Evolutionary conservation across 441 rosid species (phyloP).

Genomic region (Aleurites moluccanus): DNA sequence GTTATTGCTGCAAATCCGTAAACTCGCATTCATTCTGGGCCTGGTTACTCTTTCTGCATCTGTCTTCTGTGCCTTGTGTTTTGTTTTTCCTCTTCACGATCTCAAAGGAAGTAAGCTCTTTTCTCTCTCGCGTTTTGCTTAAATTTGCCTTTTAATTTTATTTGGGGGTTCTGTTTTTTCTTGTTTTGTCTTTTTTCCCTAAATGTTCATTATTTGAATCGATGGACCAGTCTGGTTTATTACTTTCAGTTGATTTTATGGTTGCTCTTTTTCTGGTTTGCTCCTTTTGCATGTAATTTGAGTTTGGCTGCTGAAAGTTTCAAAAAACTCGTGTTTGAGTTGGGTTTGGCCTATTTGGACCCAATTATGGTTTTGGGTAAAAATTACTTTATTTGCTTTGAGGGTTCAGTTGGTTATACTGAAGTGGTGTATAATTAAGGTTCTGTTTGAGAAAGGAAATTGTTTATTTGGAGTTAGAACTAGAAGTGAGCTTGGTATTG

Average conservation of each 20-base stretch:
- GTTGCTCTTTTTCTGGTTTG: neutral
- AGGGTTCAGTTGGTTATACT: neutral
- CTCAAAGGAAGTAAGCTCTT: neutral
- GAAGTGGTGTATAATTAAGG: neutral
- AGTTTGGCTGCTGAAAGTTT: neutral
- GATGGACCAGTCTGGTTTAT: neutral
- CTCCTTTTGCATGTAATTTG: constrained; percentile 6
- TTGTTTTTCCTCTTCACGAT: neutral
- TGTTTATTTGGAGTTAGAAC: neutral
- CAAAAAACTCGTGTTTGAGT: neutral
- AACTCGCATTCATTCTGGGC: constrained; percentile 1
- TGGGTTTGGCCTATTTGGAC: constrained; percentile 1
- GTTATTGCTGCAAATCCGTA: constrained; percentile 9
- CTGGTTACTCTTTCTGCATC: neutral
- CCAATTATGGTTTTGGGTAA: constrained; percentile 6
- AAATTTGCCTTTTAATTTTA: neutral
- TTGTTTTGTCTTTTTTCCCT: neutral
- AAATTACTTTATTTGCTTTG: neutral
- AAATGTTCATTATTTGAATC: neutral
- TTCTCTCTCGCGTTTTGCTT: neutral
- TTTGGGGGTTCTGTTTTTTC: neutral
- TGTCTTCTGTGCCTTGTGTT: neutral
- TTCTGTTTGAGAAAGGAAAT: neutral
- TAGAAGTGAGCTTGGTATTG: neutral
- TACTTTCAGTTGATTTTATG: neutral